Conservation (phyloP, 2,329 filamentous ascomycete species). For the Aspergillus ruber region DNA sequence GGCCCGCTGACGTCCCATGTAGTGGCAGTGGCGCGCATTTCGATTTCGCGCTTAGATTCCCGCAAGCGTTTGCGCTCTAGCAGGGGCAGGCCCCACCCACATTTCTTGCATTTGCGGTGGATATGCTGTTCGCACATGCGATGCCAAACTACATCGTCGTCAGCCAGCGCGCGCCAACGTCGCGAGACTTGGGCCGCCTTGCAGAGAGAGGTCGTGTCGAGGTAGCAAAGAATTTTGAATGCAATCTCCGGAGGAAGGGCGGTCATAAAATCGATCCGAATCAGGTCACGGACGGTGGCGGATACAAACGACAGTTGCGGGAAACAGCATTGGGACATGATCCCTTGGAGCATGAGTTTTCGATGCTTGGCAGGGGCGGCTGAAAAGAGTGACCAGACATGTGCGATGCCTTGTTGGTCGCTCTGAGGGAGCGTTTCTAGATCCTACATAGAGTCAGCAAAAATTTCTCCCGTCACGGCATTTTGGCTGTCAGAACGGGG, state of each 20-base stretch:
- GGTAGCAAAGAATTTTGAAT: slow-evolving; percentile 85
- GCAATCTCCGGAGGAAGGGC: slow-evolving; percentile 85
- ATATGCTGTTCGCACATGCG: slow-evolving; percentile 98
- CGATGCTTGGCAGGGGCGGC: slow-evolving; percentile 89
- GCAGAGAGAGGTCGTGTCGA: slow-evolving; percentile 90
- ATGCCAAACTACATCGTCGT: slow-evolving; percentile 97
- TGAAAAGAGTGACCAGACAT: slow-evolving; percentile 97
- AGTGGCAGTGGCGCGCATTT: slow-evolving; percentile 59
- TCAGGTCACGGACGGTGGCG: slow-evolving; percentile 82
- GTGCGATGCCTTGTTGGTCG: slow-evolving; percentile 92
- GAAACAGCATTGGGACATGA: slow-evolving; percentile 95
- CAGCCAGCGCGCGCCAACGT: slow-evolving; percentile 81
- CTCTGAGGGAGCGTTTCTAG: slow-evolving; percentile 72
- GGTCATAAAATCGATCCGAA: slow-evolving; percentile 93
- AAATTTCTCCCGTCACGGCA: neutral
- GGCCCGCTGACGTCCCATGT: slow-evolving; percentile 52
- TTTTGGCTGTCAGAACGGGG: too few relatives aligned
- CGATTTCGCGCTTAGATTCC: slow-evolving; percentile 79
- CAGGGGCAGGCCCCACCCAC: slow-evolving; percentile 87
- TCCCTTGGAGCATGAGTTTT: slow-evolving; percentile 92
- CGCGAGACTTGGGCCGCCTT: slow-evolving; percentile 92
- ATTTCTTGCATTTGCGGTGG: slow-evolving; percentile 86
- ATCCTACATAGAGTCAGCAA: slow-evolving; percentile 49
- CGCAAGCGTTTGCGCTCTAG: slow-evolving; percentile 81
- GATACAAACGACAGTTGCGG: slow-evolving; percentile 92